These are phyloP conservation scores for Aspergillus conjunctus DNA, from an alignment of 495 filamentous ascomycete genomes.

Conservation along the genomic window DNA sequence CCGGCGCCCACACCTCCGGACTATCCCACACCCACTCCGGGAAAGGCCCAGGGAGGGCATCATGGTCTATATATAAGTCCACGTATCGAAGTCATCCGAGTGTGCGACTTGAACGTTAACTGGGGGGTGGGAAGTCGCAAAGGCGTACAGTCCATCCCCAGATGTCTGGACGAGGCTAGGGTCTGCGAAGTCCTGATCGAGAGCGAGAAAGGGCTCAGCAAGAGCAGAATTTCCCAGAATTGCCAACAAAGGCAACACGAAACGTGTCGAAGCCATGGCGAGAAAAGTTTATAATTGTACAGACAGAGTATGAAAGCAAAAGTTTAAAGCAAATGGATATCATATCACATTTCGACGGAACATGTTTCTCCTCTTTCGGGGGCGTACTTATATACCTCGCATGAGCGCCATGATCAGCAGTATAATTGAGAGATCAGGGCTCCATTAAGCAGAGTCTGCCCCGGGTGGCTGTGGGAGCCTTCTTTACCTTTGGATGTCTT, in stretches of 20 bases:
- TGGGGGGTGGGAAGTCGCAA: conserved; percentile 38
- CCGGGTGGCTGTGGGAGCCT: too few species aligned
- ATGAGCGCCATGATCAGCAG: too few species aligned
- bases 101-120: conserved; percentile 39
- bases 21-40: conserved; percentile 35
- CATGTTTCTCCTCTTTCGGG: too few species aligned
- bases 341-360: too few species aligned
- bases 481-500: too few species aligned
- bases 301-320: too few species aligned
- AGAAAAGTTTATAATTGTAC: too few species aligned
- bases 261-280: neutral
- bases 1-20: conserved; percentile 37
- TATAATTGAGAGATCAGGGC: too few species aligned
- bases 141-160: conserved; percentile 41
- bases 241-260: neutral
- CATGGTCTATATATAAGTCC: conserved; percentile 42
- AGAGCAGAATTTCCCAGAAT: neutral
- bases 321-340: neutral
- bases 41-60: conserved; percentile 39
- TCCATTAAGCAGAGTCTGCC: too few species aligned
- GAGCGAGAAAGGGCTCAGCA: conserved; percentile 1
- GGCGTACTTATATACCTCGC: too few species aligned
- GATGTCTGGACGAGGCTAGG: conserved; percentile 34
- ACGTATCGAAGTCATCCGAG: conserved; percentile 37
- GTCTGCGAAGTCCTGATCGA: conserved; percentile 41